Evolutionary conservation across 2,329 filamentous ascomycete species (phyloP), one percentile per base, ranked within the genome.

Genomic region (Xenoacremonium recifei): DNA sequence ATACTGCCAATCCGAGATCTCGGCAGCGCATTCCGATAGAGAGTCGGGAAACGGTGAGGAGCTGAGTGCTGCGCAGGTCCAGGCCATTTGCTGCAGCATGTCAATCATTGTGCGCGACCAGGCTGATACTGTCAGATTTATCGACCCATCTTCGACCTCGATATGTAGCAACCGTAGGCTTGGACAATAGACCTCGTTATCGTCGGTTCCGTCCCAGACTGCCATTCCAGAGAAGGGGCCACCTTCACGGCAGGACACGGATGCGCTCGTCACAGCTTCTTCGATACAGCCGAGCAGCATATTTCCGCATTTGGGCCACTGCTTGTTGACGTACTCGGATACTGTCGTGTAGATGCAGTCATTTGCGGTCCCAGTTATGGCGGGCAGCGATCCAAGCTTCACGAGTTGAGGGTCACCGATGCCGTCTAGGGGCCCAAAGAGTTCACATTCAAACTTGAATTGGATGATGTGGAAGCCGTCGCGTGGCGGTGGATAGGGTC

Each of bases 81-180:
- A 68, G 9, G 60, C 61, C 63, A 67, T 65, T 37, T 66, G 63
- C 34, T 67, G 63, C 3, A 67, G 54, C 3, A 66, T 55, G 11
- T 66, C 61, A 32, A 65, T 58, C 49, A 67, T 57, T 3, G 58
- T 61, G 21, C 62, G 60, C 0, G 60, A 57, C 63, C 63, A 63
- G 1, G 63, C 62, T 3, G 62, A 66, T 2, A 61, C 58, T 18
- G 53, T 65, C 30, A 67, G 49, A 0, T 62, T 50, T 16, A 67
- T 54, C 0, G 49, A 54, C 2, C 59, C 57, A 10, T 59, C 55
- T 33, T 67, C 64, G 3, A 66, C 49, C 42, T 67, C 64, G 1
- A 67, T 34, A 18, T 67, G 64, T 1, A 67, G 37, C 2, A 66
- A 53, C 3, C 64, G 54, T 2, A 67, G 42, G 12, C 64, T 60